Conservation (phyloP, 352 stramenopile species). For the Phytophthora capsici region DNA sequence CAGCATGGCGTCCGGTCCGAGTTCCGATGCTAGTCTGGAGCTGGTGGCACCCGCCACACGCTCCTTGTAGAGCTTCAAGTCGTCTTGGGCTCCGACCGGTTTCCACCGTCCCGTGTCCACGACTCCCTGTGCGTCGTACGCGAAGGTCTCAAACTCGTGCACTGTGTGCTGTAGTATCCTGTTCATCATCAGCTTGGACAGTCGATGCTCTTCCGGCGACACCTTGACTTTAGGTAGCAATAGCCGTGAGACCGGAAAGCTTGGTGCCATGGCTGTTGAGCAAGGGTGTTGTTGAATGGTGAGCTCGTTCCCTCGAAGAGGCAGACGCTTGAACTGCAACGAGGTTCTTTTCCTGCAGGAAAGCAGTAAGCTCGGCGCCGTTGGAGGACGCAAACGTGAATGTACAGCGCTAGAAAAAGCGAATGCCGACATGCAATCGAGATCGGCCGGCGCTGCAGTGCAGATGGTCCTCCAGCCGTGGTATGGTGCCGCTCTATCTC, state of each 20-base stretch:
- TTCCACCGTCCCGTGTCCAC: conserved; percentile 59
- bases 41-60: conserved; percentile 36
- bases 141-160: conserved; percentile 54
- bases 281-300: background rate
- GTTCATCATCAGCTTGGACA: conserved; percentile 48
- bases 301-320: conserved; percentile 27
- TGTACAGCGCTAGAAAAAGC: conserved; percentile 1
- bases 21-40: conserved; percentile 31
- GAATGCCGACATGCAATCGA: background rate
- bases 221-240: conserved; percentile 53
- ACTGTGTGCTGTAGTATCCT: conserved; percentile 54
- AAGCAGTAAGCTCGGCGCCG: background rate
- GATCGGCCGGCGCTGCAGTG: conserved; percentile 1
- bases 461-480: conserved; percentile 5
- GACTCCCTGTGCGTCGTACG: conserved; percentile 34
- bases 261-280: conserved; percentile 33
- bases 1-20: conserved; percentile 40
- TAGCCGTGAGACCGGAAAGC: conserved; percentile 59
- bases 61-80: conserved; percentile 60
- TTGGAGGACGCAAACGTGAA: background rate
- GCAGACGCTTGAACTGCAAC: conserved; percentile 14
- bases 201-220: conserved; percentile 39
- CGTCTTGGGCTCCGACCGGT: conserved; percentile 43
- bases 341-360: conserved; percentile 8
- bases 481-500: conserved; percentile 7